phyloP scores from a whole-genome alignment of 352 stramenopile species.

The Pythium oligandrum region DNA sequence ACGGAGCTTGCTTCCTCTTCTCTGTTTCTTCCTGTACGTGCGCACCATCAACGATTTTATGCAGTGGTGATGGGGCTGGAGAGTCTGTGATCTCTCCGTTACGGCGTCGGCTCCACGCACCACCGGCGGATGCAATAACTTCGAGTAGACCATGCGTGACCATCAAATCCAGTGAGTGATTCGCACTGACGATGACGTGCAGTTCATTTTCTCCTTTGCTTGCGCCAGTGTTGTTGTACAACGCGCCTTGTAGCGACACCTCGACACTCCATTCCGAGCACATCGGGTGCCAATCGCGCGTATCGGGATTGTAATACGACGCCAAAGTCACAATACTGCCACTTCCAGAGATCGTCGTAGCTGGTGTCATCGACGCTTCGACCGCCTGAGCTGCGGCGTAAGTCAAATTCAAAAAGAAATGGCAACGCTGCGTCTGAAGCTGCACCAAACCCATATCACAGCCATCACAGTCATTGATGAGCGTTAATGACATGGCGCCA shows the following conservation, averaged over 20 bases:
- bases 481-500: constrained; percentile 53
- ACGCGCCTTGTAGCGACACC: constrained; percentile 53
- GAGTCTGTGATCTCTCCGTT: constrained; percentile 1
- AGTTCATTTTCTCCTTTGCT: constrained; percentile 48
- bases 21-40: constrained; percentile 17
- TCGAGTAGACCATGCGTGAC: constrained; percentile 77
- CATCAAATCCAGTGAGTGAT: constrained; percentile 65
- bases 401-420: constrained; percentile 74
- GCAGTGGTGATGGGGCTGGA: constrained; percentile 3
- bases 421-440: constrained; percentile 61
- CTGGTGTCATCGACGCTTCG: constrained; percentile 19
- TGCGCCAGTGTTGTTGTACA: constrained; percentile 10
- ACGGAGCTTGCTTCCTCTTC: constrained; percentile 51
- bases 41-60: neutral
- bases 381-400: constrained; percentile 27
- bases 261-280: constrained; percentile 73
- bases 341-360: constrained; percentile 60
- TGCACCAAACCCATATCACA: constrained; percentile 84
- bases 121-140: constrained; percentile 66
- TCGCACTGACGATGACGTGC: constrained; percentile 68
- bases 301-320: constrained; percentile 82
- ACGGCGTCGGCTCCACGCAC: constrained; percentile 54
- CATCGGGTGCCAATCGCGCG: constrained; percentile 77
- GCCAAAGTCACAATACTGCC: constrained; percentile 56
- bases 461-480: constrained; percentile 85